Evolutionary conservation across 2,329 filamentous ascomycete species (phyloP), one percentile per base, ranked within the genome.

Genomic region (Ophidiomyces ophidiicola): DNA sequence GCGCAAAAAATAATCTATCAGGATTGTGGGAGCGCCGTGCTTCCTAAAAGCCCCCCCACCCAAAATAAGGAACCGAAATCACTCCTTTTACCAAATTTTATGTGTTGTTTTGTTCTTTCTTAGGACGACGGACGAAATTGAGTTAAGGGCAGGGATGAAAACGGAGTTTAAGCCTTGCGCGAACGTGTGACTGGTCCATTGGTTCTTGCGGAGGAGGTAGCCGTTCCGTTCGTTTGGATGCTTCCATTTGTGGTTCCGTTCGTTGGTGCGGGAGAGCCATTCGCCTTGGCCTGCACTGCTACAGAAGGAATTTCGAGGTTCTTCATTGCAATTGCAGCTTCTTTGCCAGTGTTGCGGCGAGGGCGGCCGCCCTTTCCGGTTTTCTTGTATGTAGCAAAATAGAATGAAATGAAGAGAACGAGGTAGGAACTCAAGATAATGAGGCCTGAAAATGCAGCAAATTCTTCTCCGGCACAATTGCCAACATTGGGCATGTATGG

Each of bases 371-470:
- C 32, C 36, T 52, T 47, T 12, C 21, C 44, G 14, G 69, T 74
- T 69, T 82, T 84, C 57, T 71, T 72, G 59, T 94, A 94, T 34
- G 86, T 94, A 48, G 84, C 82, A 50, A 88, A 71, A 72, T 94
- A 94, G 76, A 94, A 94, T 31, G 79, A 83, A 66, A 94, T 88
- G 76, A 94, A 94, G 49, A 94, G 81, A 46, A 94, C 72, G 41
- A 94, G 75, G 74, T 94, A 94, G 25, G 82, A 88, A 63, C 76
- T 84, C 57, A 94, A 69, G 53, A 90, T 90, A 50, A 73, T 80
- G 50, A 92, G 87, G 47, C 86, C 86, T 35, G 84, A 71, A 54
- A 93, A 82, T 29, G 86, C 86, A 35, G 86, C 86, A 54, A 92
- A 93, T 64, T 93, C 85, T 68, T 93, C 84, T 53, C 86, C 86